Conservation (phyloP, 2,329 filamentous ascomycete genomes). For the Orbilia ellipsospora region DNA sequence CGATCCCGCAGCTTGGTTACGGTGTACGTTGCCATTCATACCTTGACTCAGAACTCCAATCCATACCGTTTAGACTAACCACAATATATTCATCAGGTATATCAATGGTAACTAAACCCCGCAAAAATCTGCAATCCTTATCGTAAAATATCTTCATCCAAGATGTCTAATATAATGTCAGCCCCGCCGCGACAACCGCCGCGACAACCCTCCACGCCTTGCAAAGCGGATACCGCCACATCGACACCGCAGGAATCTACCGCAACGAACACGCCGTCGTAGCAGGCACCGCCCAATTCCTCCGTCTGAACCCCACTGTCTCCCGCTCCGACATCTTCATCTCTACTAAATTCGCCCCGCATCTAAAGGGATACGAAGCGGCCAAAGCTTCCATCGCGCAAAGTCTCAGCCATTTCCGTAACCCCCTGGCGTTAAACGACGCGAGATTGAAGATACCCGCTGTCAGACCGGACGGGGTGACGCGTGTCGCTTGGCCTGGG, state of each 20-base stretch:
- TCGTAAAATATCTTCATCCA: no score
- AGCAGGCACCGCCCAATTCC: slow-evolving; percentile 65
- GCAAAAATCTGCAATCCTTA: no score
- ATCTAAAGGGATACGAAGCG: slow-evolving; percentile 71
- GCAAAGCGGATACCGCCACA: slow-evolving; percentile 68
- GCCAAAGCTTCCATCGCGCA: slow-evolving; percentile 65
- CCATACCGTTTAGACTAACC: neutral
- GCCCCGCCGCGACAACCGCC: slow-evolving; percentile 62
- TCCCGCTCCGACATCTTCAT: slow-evolving; percentile 71
- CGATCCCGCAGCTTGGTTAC: slow-evolving; percentile 51
- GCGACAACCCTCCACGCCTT: slow-evolving; percentile 65
- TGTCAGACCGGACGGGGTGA: slow-evolving; percentile 23
- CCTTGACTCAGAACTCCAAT: neutral
- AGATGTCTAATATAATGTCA: slow-evolving; percentile 38
- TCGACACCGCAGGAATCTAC: slow-evolving; percentile 71
- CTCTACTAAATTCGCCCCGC: slow-evolving; percentile 71
- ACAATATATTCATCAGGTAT: slow-evolving; percentile 21
- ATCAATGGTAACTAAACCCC: slow-evolving; percentile 35
- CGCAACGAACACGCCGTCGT: slow-evolving; percentile 70
- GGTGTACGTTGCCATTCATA: slow-evolving; percentile 18
- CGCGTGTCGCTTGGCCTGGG: slow-evolving; percentile 20
- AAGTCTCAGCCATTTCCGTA: slow-evolving; percentile 48
- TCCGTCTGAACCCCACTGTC: slow-evolving; percentile 62
- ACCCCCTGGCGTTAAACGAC: slow-evolving; percentile 35
- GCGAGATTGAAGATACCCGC: slow-evolving; percentile 38